Evolutionary conservation across 129 eudicot genomes (phyloP), one percentile per base, ranked within the genome.

Genomic region (Lactuca saligna): DNA sequence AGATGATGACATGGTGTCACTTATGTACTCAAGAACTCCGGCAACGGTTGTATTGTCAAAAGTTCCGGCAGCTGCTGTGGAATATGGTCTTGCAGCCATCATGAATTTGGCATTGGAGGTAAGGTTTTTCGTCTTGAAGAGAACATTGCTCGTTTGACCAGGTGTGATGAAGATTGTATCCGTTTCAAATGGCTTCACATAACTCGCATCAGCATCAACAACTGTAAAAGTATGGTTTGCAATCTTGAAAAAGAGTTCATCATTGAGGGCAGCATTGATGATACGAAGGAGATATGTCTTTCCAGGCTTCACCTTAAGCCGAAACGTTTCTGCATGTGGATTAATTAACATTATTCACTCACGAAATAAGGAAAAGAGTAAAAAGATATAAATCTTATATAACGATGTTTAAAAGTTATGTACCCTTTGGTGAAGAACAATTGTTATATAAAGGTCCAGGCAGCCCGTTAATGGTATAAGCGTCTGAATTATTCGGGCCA

Each of bases 401-500:
- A 25, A 25, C 29, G 13, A 67, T 16, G 33, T 13, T n/a, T n/a
- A 5, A 68, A 29, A 42, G 8, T 6, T 34, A 29, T 7, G 6
- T 39, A 67, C 75, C 69, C 5, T 79, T 44, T 46, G 69, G 64
- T 57, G 84, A 82, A 37, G 93, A 86, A 74, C 93, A 89, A 63
- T 89, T 89, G 80, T 46, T 46, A 46, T 89, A 86, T 15, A 78
- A 72, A 3, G 84, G 90, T 2, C 93, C 90, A 3, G 96, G 93
- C 4, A 83, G 60, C 9, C 96, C 96, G 31, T 88, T 88, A 56
- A 85, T 78, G n/a, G 91, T 88, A 66, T 78, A 88, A 13, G 96
- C 87, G 60, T 89, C 96, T 1, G 92, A 89, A 15, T 83, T 84
- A 57, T 86, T 86, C 6, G 96, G 96, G 48, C 86, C 88, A 3